Evolutionary conservation across 2,329 filamentous ascomycete genomes (phyloP).

Genomic region (Akanthomyces muscarius): DNA sequence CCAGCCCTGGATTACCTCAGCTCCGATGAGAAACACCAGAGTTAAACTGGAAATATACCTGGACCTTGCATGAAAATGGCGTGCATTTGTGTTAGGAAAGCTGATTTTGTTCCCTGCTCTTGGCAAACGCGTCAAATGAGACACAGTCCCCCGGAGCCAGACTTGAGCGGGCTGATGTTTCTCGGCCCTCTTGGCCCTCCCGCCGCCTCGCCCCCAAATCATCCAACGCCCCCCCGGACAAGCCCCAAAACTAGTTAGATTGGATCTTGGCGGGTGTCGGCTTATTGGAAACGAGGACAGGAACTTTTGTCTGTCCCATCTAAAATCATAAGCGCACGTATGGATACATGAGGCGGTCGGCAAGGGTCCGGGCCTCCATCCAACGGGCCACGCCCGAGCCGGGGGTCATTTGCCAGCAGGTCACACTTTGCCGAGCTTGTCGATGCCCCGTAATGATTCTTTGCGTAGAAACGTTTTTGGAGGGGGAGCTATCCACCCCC

Average conservation of each 20-base stretch:
- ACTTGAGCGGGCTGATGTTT: no score
- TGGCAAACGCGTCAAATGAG: no score
- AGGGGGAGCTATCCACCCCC: not conserved
- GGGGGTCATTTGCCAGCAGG: no score
- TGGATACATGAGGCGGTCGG: not conserved
- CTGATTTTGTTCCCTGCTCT: no score
- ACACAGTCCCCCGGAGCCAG: no score
- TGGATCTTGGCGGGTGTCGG: constrained; percentile 8
- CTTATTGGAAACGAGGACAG: not conserved
- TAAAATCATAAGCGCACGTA: not conserved
- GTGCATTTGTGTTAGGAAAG: no score
- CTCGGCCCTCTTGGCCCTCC: not conserved
- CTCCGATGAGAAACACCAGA: no score
- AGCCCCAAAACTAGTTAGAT: constrained; percentile 5
- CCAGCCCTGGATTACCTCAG: no score
- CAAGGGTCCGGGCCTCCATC: not conserved
- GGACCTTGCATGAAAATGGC: no score
- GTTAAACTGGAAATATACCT: no score
- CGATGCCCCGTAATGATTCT: no score
- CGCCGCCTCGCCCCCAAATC: not conserved
- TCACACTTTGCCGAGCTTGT: no score
- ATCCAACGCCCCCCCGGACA: not conserved
- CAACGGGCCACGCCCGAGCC: not conserved
- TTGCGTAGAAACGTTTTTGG: not conserved
- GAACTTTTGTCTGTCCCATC: constrained; percentile 12